Conservation (phyloP, 148 eudicot genomes). For the Cornus kousa region DNA sequence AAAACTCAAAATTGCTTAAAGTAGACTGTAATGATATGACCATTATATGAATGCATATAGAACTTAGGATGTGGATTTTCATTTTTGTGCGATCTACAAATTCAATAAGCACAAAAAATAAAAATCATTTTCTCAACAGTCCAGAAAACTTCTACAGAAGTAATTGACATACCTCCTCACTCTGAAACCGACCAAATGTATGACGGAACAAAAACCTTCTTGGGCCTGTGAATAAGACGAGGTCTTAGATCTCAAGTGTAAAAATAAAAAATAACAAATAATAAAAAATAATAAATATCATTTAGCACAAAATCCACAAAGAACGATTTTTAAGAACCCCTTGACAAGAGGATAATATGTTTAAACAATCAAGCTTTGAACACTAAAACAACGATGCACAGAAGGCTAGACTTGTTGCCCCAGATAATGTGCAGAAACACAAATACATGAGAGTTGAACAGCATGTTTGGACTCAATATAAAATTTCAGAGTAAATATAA, state of each 20-base stretch:
- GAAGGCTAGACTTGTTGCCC: too few species aligned
- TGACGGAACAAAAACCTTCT: conserved; percentile 82
- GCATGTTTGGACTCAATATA: too few species aligned
- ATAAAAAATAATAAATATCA: background rate
- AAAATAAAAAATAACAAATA: background rate
- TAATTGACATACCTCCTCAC: conserved; percentile 69
- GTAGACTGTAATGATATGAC: background rate
- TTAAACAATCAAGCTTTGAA: too few species aligned
- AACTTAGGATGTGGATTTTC: background rate
- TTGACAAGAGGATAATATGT: background rate
- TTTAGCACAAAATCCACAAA: background rate
- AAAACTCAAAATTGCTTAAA: background rate
- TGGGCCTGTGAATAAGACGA: conserved; percentile 55
- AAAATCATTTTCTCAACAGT: background rate
- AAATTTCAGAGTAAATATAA: too few species aligned
- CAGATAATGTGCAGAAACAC: too few species aligned
- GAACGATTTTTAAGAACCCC: background rate
- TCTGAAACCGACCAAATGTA: conserved; percentile 82
- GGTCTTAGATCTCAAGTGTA: background rate
- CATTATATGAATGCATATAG: background rate
- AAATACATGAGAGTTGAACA: too few species aligned
- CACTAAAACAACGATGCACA: too few species aligned
- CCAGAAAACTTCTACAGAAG: background rate
- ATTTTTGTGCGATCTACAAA: background rate
- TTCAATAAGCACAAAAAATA: background rate